These are phyloP conservation scores for Colletotrichum endophyticum DNA, from an alignment of 2,329 filamentous ascomycete genomes.

Conservation along the genomic window DNA sequence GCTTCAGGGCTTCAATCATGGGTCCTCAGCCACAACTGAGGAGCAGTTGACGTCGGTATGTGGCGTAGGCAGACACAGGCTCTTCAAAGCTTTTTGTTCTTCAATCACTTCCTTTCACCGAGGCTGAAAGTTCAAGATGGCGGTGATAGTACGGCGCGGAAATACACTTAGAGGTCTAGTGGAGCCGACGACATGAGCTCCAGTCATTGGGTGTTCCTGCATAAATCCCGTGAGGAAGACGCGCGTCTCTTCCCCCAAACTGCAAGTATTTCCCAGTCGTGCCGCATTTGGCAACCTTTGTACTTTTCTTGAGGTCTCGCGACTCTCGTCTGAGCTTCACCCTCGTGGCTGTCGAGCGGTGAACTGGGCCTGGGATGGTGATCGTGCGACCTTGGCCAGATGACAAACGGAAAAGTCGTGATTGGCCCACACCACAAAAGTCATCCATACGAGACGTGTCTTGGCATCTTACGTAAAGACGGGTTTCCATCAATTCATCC, in stretches of 20 bases:
- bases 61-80: background rate
- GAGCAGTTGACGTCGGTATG: background rate
- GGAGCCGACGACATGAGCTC: background rate
- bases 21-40: background rate
- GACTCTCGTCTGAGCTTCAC: background rate
- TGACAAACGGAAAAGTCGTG: background rate
- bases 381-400: background rate
- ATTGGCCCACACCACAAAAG: background rate
- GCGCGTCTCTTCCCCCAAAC: background rate
- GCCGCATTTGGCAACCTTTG: rapidly evolving
- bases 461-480: background rate
- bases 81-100: rapidly evolving
- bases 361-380: background rate
- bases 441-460: background rate
- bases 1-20: background rate
- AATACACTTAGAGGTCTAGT: rapidly evolving
- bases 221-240: rapidly evolving
- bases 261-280: background rate
- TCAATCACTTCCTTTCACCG: background rate
- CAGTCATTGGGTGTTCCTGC: too few relatives aligned
- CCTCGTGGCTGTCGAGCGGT: background rate
- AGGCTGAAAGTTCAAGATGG: background rate
- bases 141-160: background rate
- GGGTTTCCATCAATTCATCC: background rate
- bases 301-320: background rate